Evolutionary conservation across 2,329 filamentous ascomycete genomes (phyloP), one percentile per base, ranked within the genome.

Genomic region (Hypoxylon sp.): DNA sequence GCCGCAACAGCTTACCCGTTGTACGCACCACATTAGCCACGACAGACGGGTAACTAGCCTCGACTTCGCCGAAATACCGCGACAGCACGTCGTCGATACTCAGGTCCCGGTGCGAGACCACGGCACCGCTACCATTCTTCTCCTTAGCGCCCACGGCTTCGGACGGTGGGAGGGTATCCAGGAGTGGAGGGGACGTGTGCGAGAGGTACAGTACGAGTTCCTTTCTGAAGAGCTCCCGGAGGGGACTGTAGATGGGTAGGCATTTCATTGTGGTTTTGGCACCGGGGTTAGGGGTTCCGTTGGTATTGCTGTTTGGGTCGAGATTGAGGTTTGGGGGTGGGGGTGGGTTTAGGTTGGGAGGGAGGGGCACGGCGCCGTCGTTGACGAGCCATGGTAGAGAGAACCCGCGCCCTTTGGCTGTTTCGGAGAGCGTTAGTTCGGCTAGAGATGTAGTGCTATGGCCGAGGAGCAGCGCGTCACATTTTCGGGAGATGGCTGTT

Each of bases 1-100:
- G 80, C 25, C 87, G 80, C 47, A 89, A 83, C 41, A 98, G 84
- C 79, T 96, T 97, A 54, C 89, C 90, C n/a, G 92, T 90, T 32
- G 95, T 99, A 67, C 93, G 88, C 4, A 97, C 95, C 8, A 99
- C 96, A 76, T 99, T 99, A 30, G 94, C 91, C 70, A 99, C 94
- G 60, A 98, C 93, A 59, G 92, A 93, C 2, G 94, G 92, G 74
- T 96, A 97, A 63, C 91, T 91, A 70, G 88, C 87, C 76, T 97
- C 94, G 14, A 97, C 93, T 41, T 89, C 90, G 70, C 88, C 87
- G 74, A 99, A 97, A 78, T 97, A 99, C 61, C 93, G 90, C 62
- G 85, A 82, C 90, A 98, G 94, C 57, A 99, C 86, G 71, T 94
- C 91, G 75, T 97, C 94, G 73, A 99, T 97, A 47, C 93, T 96